Evolutionary conservation across 2,329 filamentous ascomycete genomes (phyloP).

Genomic region (Microcera coccophila): DNA sequence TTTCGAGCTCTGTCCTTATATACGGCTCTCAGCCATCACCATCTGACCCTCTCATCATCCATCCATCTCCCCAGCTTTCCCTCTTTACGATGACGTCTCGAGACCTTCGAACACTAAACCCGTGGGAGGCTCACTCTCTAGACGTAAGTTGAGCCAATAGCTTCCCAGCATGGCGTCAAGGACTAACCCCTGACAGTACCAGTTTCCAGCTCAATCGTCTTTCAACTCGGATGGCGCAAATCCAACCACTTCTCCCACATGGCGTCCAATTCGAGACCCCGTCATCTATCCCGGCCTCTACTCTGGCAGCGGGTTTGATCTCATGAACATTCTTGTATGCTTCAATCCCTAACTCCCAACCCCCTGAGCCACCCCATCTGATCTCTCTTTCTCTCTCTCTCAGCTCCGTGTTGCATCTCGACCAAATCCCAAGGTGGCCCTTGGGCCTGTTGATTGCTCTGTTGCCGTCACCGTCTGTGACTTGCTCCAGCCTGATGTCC

Average conservation of each 20-base stretch:
- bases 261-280: constrained; percentile 37
- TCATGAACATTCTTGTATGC: constrained; percentile 53
- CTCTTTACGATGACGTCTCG: neutral
- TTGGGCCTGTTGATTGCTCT: constrained; percentile 79
- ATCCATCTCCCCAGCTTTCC: neutral
- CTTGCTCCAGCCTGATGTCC: constrained; percentile 66
- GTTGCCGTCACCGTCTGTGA: constrained; percentile 83
- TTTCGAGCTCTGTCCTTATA: neutral
- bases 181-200: constrained; percentile 20
- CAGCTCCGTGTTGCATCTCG: constrained; percentile 64
- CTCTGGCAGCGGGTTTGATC: constrained; percentile 51
- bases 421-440: constrained; percentile 69
- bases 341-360: too few species aligned
- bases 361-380: neutral
- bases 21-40: neutral
- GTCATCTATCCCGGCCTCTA: constrained; percentile 56
- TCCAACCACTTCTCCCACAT: constrained; percentile 14
- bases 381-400: neutral
- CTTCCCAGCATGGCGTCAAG: neutral
- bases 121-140: constrained; percentile 25
- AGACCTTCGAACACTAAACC: constrained; percentile 17
- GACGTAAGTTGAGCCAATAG: constrained; percentile 16
- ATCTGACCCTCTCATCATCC: neutral
- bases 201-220: constrained; percentile 23
- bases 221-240: constrained; percentile 19